These are phyloP conservation scores for Coemansia sp. DNA, from an alignment of 192 early-diverging fungal species.

Conservation along the genomic window DNA sequence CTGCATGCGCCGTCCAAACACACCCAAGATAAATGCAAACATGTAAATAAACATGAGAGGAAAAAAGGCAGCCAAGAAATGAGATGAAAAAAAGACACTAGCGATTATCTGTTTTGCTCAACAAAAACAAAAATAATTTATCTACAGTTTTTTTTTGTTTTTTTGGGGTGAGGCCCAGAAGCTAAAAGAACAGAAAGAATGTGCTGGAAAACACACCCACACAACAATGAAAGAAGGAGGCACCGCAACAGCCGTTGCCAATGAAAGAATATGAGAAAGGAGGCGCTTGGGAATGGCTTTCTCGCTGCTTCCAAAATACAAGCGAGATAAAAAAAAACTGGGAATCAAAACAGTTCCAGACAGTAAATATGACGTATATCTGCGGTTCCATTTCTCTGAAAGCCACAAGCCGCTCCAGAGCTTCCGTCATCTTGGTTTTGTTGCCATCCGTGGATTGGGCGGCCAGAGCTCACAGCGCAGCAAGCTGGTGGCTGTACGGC, in stretches of 20 bases:
- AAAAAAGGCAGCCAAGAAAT: conserved; percentile 14
- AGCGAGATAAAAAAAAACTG: too few species aligned
- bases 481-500: conserved; percentile 43
- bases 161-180: not conserved
- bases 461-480: conserved; percentile 27
- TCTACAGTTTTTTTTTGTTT: conserved; percentile 3
- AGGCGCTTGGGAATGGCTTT: not conserved
- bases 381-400: not conserved
- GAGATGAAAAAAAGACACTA: not conserved
- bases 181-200: not conserved
- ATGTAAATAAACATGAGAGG: not conserved
- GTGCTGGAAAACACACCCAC: not conserved
- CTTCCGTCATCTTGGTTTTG: too few species aligned
- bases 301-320: not conserved
- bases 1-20: too few species aligned
- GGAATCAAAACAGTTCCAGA: not conserved
- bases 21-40: not conserved
- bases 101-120: not conserved
- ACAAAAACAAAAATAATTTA: not conserved
- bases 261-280: not conserved
- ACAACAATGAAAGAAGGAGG: conserved; percentile 1
- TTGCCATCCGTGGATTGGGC: not conserved
- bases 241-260: not conserved
- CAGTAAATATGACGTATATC: not conserved
- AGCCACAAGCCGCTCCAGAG: too few species aligned